Evolutionary conservation across 305 asterid genomes (phyloP), one percentile per base, ranked within the genome.

Genomic region (Rubia tinctorum): DNA sequence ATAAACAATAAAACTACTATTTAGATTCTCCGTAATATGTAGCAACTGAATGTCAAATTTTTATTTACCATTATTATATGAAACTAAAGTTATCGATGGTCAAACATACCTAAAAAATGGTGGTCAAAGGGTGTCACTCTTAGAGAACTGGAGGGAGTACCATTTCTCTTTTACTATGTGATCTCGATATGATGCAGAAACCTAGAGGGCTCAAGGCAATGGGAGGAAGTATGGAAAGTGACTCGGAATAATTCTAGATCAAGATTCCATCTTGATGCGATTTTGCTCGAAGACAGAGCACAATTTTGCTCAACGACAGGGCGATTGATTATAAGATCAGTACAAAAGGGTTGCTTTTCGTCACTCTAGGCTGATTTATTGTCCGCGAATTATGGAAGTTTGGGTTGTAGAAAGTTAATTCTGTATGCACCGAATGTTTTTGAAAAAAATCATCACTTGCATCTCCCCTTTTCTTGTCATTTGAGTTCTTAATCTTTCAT

Each of bases 201-300:
- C 82, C 79, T 30, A 79, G 86, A 74, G 86, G 86, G 30, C 79
- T 84, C 74, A 84, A 84, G 83, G 86, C 83, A 12, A 82, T 84
- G 86, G 88, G 86, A 70, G 88, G 86, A 73, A 82, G 79, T 66
- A 44, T 80, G 68, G 84, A 78, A 17, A 84, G 83, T 39, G 88
- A 84, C 61, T 84, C 88, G 3, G 86, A 84, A 73, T 84, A 82
- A 82, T 51, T 71, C 22, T 49, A 27, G 27, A 55, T 55, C 61
- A 55, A 55, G 39, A 69, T 51, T 69, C 1, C 27, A 0, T 51
- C 4, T 51, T 30, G 30, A 8, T 51, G 20, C 22, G 15, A 3
- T 30, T 30, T 37, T 51, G 73, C 47, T 34, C 34, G 2, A 69
- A 53, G 30, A 27, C 30, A 27, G 30, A 2, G 30, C 30, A 53